Base-by-base conservation (phyloP, 1,139 yeast species). In the Yamadazyma buinensis region DNA sequence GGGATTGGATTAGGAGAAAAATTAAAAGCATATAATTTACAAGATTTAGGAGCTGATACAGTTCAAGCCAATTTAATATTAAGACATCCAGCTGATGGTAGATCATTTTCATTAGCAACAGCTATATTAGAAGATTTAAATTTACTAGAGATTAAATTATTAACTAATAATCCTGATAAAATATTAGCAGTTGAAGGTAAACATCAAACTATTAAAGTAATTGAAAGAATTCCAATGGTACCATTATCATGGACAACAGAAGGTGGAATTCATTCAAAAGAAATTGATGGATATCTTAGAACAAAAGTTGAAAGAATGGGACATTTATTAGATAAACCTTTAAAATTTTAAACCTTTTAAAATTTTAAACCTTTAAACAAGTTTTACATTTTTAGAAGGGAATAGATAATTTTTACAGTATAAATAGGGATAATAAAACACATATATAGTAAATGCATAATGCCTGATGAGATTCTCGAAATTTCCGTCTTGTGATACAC, bases 291-390 rank as follows among this genome's bases (percentile, higher is more conserved):
- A 3, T 94, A 94, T 53, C 67, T 94, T 43, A 77, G 94, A 50
- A 90, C 98, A 1, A 94, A 94, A 63, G 85, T 88, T 36, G 96
- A 90, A 57, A 73, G 95, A 51, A 94, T 94, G 99, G 99, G 98
- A 1, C 99, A 94, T 60, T 64, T 92, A 44, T 46, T 54, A 29
- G 50, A 46, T 15, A 44, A 45, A 28, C 49, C 49, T 1, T 32
- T 45, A 15, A 39, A 43, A 22, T 39, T 42, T 25, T 39, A 29
- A 20, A 19, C n/a, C n/a, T n/a, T n/a, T n/a, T n/a, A n/a, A n/a
- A n/a, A n/a, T n/a, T n/a, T n/a, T 9, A 5, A 23, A 23, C 11
- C 6, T 8, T 12, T 25, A n/a, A n/a, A n/a, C n/a, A n/a, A n/a
- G n/a, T n/a, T n/a, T n/a, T n/a, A n/a, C n/a, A n/a, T n/a, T n/a